A percentile compares a stretch with the other conserved stretches of the same genome.
These are phyloP conservation scores for Pestalotiopsis sp. DNA, from an alignment of 2,329 filamentous ascomycete genomes.

Conservation along the genomic window DNA sequence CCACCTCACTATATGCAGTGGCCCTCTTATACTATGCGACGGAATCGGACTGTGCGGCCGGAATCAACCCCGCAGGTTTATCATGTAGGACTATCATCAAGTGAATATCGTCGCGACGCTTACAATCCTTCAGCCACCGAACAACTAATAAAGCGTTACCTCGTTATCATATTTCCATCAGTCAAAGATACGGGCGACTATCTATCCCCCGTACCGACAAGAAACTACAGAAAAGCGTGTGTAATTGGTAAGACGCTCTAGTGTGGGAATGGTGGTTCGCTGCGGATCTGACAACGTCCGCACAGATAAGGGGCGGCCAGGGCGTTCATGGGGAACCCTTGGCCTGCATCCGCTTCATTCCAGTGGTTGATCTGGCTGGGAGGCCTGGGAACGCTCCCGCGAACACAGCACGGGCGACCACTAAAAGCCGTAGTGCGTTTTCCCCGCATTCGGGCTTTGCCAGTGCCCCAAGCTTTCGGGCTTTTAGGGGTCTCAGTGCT, in stretches of 20 bases:
- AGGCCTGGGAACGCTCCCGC: not conserved
- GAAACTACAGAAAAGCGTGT: not conserved
- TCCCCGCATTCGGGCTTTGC: not conserved
- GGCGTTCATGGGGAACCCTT: not conserved
- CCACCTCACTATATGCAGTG: not conserved
- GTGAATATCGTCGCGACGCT: not conserved
- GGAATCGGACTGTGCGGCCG: not conserved
- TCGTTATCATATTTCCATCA: not conserved
- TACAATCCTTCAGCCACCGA: not conserved
- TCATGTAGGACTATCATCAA: not conserved
- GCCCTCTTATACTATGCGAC: not conserved
- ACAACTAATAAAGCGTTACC: not conserved
- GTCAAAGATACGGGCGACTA: not conserved
- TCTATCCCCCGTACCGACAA: not conserved
- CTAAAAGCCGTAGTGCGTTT: not conserved
- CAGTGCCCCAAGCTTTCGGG: not conserved
- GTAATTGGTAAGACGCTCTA: not conserved
- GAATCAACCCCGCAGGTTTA: not conserved
- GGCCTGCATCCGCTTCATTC: not conserved
- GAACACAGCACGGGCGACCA: not conserved
- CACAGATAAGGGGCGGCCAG: slow-evolving; percentile 2
- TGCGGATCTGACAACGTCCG: slow-evolving; percentile 6
- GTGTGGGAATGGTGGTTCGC: not conserved
- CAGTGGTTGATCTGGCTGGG: not conserved
- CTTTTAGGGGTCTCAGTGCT: not conserved